A percentile compares a stretch with the other conserved stretches of the same genome.
Conservation (phyloP, 2,329 filamentous ascomycete genomes). For the Aspergillus awamori region DNA sequence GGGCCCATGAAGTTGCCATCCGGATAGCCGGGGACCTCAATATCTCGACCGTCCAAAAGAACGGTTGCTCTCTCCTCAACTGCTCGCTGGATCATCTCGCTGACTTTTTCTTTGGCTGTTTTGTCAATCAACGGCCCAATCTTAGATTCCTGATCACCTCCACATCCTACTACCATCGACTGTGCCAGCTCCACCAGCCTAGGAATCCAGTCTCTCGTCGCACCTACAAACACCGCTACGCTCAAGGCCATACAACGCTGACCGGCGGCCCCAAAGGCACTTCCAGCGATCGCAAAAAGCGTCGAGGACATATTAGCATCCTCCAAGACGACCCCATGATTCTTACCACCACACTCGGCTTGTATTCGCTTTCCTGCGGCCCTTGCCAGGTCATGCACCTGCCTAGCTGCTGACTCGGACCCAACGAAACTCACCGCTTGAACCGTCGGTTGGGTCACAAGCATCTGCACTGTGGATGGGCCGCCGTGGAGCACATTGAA, state of each 20-base stretch:
- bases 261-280: conserved; percentile 67
- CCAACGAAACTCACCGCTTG: conserved; percentile 69
- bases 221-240: conserved; percentile 64
- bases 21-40: conserved; percentile 62
- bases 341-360: conserved; percentile 69
- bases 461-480: conserved; percentile 65
- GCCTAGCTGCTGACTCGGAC: conserved; percentile 66
- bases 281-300: conserved; percentile 66
- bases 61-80: conserved; percentile 65
- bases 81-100: conserved; percentile 61
- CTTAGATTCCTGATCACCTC: conserved; percentile 63
- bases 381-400: conserved; percentile 64
- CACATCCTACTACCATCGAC: conserved; percentile 61
- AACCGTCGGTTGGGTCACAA: conserved; percentile 66
- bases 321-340: conserved; percentile 66
- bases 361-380: conserved; percentile 68
- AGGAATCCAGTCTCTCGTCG: conserved; percentile 64
- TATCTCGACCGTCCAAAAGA: conserved; percentile 61
- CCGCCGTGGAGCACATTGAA: conserved; percentile 67
- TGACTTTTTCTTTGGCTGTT: conserved; percentile 61
- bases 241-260: conserved; percentile 69
- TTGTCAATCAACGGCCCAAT: conserved; percentile 65
- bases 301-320: conserved; percentile 69
- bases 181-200: conserved; percentile 65
- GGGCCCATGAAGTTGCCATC: conserved; percentile 63